Evolutionary conservation across 2,329 filamentous ascomycete genomes (phyloP).

Genomic region (Botrytis sinoallii): DNA sequence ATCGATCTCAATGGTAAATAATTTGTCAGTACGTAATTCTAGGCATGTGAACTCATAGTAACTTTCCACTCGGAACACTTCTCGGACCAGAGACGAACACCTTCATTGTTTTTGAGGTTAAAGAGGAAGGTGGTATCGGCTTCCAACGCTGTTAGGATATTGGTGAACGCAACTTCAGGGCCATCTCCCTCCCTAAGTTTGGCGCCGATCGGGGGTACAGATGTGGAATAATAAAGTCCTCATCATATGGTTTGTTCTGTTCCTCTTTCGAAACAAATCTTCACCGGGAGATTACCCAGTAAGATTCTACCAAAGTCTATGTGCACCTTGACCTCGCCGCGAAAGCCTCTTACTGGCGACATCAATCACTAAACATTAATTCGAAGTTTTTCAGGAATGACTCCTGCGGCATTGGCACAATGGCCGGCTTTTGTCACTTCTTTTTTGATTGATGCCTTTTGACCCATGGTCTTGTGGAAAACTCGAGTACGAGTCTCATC

Average conservation of each 20-base stretch:
- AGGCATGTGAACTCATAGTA: conserved; percentile 35
- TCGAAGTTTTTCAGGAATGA: conserved; percentile 27
- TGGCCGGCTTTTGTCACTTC: not conserved
- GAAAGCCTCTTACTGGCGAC: conserved; percentile 27
- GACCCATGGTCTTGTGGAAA: conserved; percentile 33
- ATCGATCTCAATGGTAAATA: conserved; percentile 34
- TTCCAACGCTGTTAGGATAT: conserved; percentile 30
- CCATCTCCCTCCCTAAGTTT: conserved; percentile 7
- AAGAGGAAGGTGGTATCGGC: conserved; percentile 31
- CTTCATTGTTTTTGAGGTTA: conserved; percentile 27
- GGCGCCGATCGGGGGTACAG: conserved; percentile 1
- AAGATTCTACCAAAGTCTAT: conserved; percentile 36
- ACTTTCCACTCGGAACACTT: conserved; percentile 25
- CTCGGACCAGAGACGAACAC: conserved; percentile 29
- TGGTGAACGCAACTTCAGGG: conserved; percentile 29
- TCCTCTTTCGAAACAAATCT: conserved; percentile 21
- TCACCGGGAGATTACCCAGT: conserved; percentile 21
- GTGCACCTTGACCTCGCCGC: conserved; percentile 29
- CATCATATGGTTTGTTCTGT: not conserved
- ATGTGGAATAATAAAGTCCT: not conserved
- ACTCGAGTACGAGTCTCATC: conserved; percentile 25
- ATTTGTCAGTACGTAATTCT: not conserved
- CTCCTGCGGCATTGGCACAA: conserved; percentile 13
- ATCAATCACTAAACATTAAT: conserved; percentile 27
- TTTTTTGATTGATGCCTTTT: conserved; percentile 22